Percentiles rank a stretch among this genome's conserved stretches.
phyloP scores from a whole-genome alignment of 1,284 basidiomycete species.

The Trichosporon faecale region DNA sequence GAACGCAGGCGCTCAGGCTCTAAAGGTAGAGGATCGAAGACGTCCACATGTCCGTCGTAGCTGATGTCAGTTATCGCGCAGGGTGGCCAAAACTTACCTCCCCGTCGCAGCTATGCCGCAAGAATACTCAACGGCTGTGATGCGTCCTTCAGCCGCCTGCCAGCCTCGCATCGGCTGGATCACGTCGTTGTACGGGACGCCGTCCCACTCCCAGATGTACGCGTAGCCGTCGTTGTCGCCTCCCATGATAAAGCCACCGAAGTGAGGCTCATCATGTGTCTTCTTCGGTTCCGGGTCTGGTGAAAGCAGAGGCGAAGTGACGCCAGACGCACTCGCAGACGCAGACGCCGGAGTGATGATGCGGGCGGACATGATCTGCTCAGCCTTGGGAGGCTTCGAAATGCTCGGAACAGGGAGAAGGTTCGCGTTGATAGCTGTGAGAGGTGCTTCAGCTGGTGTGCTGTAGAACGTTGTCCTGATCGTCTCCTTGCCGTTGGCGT shows the following conservation, averaged over 20 bases:
- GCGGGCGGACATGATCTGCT: slow-evolving; percentile 19
- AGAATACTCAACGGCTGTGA: slow-evolving; percentile 42
- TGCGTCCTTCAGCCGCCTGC: slow-evolving; percentile 35
- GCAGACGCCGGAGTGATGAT: slow-evolving; percentile 21
- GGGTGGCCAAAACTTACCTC: slow-evolving; percentile 26
- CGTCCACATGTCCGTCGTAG: slow-evolving; percentile 42
- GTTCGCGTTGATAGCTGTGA: slow-evolving; percentile 24
- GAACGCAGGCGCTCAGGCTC: slow-evolving; percentile 34
- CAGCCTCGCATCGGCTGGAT: slow-evolving; percentile 36
- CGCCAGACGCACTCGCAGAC: slow-evolving; percentile 6
- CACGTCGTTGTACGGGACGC: slow-evolving; percentile 7
- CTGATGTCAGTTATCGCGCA: slow-evolving; percentile 18
- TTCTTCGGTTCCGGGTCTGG: slow-evolving; percentile 14
- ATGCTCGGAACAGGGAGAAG: slow-evolving; percentile 28
- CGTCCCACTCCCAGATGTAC: slow-evolving; percentile 45
- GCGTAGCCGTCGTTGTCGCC: slow-evolving; percentile 41
- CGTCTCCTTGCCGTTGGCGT: slow-evolving; percentile 6
- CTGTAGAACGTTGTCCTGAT: slow-evolving; percentile 22
- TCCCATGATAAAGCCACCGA: slow-evolving; percentile 38
- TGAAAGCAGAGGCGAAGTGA: slow-evolving; percentile 12
- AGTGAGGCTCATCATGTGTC: slow-evolving; percentile 17
- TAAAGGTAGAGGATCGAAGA: slow-evolving; percentile 44
- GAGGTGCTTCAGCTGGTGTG: slow-evolving; percentile 22
- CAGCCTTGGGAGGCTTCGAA: slow-evolving; percentile 17
- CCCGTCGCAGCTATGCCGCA: slow-evolving; percentile 45